phyloP scores from a whole-genome alignment of 2,329 filamentous ascomycete genomes.

The Ceratocystis smalleyi region DNA sequence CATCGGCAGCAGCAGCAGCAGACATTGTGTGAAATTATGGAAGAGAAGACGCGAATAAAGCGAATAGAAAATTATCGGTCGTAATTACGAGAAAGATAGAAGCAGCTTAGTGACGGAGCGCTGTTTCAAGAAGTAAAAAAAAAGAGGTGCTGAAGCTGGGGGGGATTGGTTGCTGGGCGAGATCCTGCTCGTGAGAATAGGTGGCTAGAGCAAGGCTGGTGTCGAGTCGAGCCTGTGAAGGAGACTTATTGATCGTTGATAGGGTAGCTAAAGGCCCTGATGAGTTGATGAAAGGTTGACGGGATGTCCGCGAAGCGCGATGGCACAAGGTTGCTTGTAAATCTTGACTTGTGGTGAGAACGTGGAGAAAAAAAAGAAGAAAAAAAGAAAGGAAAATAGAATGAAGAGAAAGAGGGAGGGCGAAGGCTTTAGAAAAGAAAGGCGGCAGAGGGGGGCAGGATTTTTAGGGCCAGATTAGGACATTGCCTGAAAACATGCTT shows the following conservation, averaged over 20 bases:
- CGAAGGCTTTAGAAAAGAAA: slow-evolving; percentile 12
- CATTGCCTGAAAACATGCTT: not conserved
- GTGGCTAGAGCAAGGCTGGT: slow-evolving; percentile 17
- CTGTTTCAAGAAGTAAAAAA: not conserved
- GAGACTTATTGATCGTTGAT: slow-evolving; percentile 22
- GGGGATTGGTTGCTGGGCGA: slow-evolving; percentile 10
- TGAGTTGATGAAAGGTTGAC: slow-evolving; percentile 29
- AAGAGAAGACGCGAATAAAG: slow-evolving; percentile 53
- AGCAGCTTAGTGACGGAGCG: not conserved
- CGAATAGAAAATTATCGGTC: slow-evolving; percentile 28
- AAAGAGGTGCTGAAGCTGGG: slow-evolving; percentile 3
- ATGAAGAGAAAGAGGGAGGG: slow-evolving; percentile 22
- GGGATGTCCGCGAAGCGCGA: slow-evolving; percentile 26
- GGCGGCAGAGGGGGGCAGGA: slow-evolving; percentile 1
- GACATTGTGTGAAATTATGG: slow-evolving; percentile 59
- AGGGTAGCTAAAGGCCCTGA: slow-evolving; percentile 92
- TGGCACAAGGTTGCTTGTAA: slow-evolving; percentile 18
- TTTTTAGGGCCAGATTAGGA: slow-evolving; percentile 3
- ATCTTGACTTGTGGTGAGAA: slow-evolving; percentile 28
- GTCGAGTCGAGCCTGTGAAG: slow-evolving; percentile 15
- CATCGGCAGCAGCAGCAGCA: slow-evolving; percentile 32
- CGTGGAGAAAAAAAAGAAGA: slow-evolving; percentile 21
- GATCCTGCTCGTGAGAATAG: slow-evolving; percentile 16
- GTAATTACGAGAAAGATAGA: slow-evolving; percentile 3
- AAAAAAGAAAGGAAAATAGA: slow-evolving; percentile 9